Base-by-base conservation (phyloP, 2,329 filamentous ascomycete genomes). In the Orbilia brochopaga region DNA sequence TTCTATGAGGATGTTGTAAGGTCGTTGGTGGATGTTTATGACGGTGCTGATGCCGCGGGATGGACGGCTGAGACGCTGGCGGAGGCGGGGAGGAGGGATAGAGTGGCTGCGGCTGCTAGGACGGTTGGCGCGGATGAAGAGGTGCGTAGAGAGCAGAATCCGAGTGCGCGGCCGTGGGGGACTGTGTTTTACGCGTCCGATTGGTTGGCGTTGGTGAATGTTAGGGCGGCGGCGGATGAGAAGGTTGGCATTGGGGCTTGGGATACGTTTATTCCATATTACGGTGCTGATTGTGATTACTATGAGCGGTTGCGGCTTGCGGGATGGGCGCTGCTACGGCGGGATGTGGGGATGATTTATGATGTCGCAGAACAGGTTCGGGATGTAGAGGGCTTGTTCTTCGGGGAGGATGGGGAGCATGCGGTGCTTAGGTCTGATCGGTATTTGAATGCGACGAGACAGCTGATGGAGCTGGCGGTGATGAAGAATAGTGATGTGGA, bases 181-280 rank as follows among this genome's bases (percentile, higher is more conserved):
- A 77, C 82, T 51, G 80, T 81, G 11, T 85, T 85, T 77, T 87
- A 86, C 76, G 80, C 82, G 15, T 86, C 86, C 77, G 85, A 87
- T 75, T 82, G 84, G 73, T 79, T 87, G 1, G 81, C 84, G 1
- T 79, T 86, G 0, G 83, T 87, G 44, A 86, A 87, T 75, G 83
- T 82, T 7, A 79, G 76, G 4, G 82, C 83, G 0, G 82, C 82
- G 74, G 79, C 82, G 70, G 80, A 82, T 50, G 56, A 17, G 15
- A 24, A 46, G 1, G 5, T 24, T 1, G 57, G 57, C 0, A 80
- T 86, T 7, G 81, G 85, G 19, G 83, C 81, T 0, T 87, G 85
- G 83, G 85, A 87, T 76, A 82, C 82, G 0, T 78, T 83, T 63
- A 86, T 87, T 19, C 78, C 82, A 30, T 78, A 85, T 42, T 82